phyloP scores from a whole-genome alignment of 2,329 filamentous ascomycete species.

The Fusarium caatingaense region DNA sequence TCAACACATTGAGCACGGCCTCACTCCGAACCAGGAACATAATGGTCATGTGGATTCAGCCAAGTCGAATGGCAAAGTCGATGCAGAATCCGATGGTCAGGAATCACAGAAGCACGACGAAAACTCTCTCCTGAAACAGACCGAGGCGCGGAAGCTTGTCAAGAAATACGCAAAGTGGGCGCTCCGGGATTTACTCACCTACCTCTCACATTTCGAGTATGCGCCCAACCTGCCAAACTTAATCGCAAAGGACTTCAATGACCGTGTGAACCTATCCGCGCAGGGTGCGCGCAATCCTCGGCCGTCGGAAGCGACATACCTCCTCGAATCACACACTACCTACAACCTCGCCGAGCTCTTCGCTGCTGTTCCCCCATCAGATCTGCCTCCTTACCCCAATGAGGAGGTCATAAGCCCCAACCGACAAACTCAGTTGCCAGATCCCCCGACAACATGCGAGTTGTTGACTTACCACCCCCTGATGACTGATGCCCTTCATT shows the following conservation, averaged over 20 bases:
- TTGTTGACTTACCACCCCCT: slow-evolving; percentile 79
- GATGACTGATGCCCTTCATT: slow-evolving; percentile 81
- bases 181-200: slow-evolving; percentile 78
- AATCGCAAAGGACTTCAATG: slow-evolving; percentile 66
- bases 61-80: not conserved
- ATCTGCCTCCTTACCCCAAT: slow-evolving; percentile 75
- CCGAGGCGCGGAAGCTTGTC: slow-evolving; percentile 69
- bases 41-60: slow-evolving; percentile 11
- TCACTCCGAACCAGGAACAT: slow-evolving; percentile 49
- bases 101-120: slow-evolving; percentile 4
- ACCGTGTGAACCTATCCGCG: slow-evolving; percentile 68
- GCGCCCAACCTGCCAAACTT: slow-evolving; percentile 75
- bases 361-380: slow-evolving; percentile 71
- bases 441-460: slow-evolving; percentile 47
- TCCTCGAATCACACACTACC: slow-evolving; percentile 52
- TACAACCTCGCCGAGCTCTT: slow-evolving; percentile 73
- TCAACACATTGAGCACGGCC: slow-evolving; percentile 68
- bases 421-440: slow-evolving; percentile 49
- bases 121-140: slow-evolving; percentile 32
- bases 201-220: slow-evolving; percentile 81
- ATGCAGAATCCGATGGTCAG: slow-evolving; percentile 3
- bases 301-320: slow-evolving; percentile 46
- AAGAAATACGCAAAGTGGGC: slow-evolving; percentile 81
- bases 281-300: slow-evolving; percentile 59
- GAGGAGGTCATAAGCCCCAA: slow-evolving; percentile 50